phyloP scores from a whole-genome alignment of 805 yeast genomes.

The Myxozyma neglecta region DNA sequence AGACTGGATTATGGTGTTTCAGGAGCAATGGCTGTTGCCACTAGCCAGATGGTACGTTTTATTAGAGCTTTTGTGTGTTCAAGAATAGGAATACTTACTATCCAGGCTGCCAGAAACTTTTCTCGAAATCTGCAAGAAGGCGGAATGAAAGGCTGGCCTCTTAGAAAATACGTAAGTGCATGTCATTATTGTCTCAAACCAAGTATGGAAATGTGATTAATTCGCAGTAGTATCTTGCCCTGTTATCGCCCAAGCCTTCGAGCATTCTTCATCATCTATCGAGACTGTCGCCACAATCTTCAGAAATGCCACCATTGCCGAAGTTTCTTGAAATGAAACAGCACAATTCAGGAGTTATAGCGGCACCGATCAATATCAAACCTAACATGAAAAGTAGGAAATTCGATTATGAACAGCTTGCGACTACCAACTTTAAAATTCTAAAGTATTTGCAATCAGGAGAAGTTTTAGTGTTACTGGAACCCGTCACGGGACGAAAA shows the following conservation, averaged over 20 bases:
- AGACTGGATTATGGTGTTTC: conserved; percentile 29
- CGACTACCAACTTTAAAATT: conserved; percentile 14
- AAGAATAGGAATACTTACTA: background rate
- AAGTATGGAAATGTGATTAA: background rate
- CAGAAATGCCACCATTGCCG: background rate
- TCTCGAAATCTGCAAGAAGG: conserved; percentile 13
- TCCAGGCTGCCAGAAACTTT: conserved; percentile 23
- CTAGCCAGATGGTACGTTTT: conserved; percentile 14
- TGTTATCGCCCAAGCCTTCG: background rate
- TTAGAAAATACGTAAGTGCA: conserved; percentile 18
- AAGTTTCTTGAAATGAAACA: background rate
- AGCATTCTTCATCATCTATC: conserved; percentile 8
- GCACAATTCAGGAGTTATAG: background rate
- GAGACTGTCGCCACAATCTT: background rate
- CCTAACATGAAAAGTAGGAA: background rate
- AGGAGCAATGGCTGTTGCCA: conserved; percentile 29
- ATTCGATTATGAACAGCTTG: background rate
- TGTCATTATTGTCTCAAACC: background rate
- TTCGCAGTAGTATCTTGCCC: conserved; percentile 9
- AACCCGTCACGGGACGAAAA: conserved; percentile 27
- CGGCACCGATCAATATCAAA: background rate
- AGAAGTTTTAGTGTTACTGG: conserved; percentile 9
- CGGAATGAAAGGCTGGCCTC: conserved; percentile 28
- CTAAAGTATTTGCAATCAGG: background rate
- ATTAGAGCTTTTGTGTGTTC: background rate